Percentiles rank a stretch among this genome's conserved stretches.
Conservation (phyloP, 176 grass and related monocot genomes). For the Triticum urartu region DNA sequence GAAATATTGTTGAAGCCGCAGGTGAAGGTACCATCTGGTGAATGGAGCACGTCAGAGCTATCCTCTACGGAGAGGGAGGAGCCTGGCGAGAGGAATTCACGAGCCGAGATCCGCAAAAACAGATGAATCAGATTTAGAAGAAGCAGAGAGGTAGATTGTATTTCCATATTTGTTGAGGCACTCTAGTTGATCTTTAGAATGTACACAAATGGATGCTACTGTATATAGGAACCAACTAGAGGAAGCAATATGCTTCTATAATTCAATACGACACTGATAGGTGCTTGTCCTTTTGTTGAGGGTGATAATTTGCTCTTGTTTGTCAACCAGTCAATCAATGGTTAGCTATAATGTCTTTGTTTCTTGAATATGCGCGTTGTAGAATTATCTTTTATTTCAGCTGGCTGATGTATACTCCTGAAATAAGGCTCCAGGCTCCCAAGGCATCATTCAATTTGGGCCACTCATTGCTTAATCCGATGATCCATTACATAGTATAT, state of each 20-base stretch:
- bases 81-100: constrained; percentile 27
- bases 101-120: neutral
- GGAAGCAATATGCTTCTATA: too few relatives aligned
- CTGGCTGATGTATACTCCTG: neutral
- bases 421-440: neutral
- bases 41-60: constrained; percentile 19
- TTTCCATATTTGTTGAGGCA: neutral
- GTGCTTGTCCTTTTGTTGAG: too few relatives aligned
- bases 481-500: neutral
- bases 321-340: neutral
- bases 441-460: too few relatives aligned
- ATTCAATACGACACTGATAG: neutral
- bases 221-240: neutral
- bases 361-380: neutral
- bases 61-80: constrained; percentile 20
- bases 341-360: neutral
- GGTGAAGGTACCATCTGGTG: constrained; percentile 26
- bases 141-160: neutral
- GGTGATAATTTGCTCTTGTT: neutral
- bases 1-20: constrained; percentile 40
- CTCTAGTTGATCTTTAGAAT: neutral
- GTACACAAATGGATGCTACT: neutral
- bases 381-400: neutral
- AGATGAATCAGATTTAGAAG: constrained; percentile 8
- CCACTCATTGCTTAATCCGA: neutral